Evolutionary conservation across 352 stramenopile species (phyloP).

Genomic region (Globisporangium parvum): DNA sequence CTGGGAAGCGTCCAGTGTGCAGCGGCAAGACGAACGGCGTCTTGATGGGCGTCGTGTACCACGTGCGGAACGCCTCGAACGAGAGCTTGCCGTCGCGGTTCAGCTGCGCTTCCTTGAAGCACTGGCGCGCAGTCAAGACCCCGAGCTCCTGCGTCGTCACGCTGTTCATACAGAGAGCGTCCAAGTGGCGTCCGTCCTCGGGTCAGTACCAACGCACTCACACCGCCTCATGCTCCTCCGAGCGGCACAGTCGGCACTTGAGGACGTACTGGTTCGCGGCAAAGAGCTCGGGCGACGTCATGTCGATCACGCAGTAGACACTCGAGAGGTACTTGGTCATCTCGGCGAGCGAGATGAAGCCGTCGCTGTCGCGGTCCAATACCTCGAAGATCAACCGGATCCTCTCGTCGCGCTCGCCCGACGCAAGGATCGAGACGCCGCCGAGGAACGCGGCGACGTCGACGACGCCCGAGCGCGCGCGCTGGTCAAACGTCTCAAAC

Average conservation of each 20-base stretch:
- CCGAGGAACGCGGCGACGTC: slow-evolving; percentile 80
- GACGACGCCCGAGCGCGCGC: slow-evolving; percentile 38
- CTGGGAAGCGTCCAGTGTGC: background rate
- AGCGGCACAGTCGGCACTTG: no score
- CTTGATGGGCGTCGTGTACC: slow-evolving; percentile 67
- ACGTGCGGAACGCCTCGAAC: slow-evolving; percentile 66
- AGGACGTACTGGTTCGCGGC: slow-evolving; percentile 49
- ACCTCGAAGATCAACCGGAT: slow-evolving; percentile 82
- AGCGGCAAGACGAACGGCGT: slow-evolving; percentile 25
- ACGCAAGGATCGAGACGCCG: slow-evolving; percentile 77
- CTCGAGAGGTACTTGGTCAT: slow-evolving; percentile 86
- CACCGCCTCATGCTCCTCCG: background rate
- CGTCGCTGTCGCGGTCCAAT: slow-evolving; percentile 80
- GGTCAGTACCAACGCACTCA: background rate
- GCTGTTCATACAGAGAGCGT: slow-evolving; percentile 16
- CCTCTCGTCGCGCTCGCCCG: slow-evolving; percentile 79
- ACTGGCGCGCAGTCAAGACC: slow-evolving; percentile 61
- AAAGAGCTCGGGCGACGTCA: slow-evolving; percentile 65
- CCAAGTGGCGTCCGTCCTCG: background rate
- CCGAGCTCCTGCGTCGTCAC: slow-evolving; percentile 60
- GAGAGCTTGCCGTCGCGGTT: slow-evolving; percentile 64
- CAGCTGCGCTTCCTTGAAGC: slow-evolving; percentile 65
- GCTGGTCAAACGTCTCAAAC: slow-evolving; percentile 75
- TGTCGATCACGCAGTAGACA: slow-evolving; percentile 76
- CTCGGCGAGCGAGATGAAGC: slow-evolving; percentile 75